These are phyloP conservation scores for Entoloma clypeatum DNA, from an alignment of 1,284 basidiomycete species.

Conservation along the genomic window DNA sequence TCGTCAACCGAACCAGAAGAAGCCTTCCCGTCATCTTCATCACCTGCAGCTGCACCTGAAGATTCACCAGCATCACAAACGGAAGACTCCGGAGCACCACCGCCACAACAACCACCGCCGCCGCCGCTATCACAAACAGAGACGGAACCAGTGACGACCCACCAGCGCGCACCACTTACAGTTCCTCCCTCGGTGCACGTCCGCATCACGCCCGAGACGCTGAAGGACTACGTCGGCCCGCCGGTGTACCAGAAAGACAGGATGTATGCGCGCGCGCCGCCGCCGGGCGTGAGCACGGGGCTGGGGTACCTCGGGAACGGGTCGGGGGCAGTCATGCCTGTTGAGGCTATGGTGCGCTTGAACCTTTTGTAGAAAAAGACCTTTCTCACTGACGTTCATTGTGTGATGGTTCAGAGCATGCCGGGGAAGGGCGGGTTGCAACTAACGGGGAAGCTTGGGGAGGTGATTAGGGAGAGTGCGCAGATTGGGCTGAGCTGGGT, in stretches of 20 bases:
- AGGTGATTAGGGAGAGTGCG: conserved; percentile 95
- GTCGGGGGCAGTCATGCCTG: conserved; percentile 94
- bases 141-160: conserved; percentile 57
- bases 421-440: conserved; percentile 88
- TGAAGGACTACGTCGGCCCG: conserved; percentile 97
- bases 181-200: conserved; percentile 83
- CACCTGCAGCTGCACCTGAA: conserved; percentile 4
- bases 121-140: conserved; percentile 15
- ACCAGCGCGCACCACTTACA: conserved; percentile 74
- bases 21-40: conserved; percentile 12
- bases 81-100: not conserved
- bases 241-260: conserved; percentile 95
- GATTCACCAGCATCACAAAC: not conserved
- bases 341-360: conserved; percentile 79
- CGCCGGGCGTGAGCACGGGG: conserved; percentile 91
- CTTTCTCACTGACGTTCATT: conserved; percentile 4
- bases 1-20: conserved; percentile 7
- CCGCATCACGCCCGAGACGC: conserved; percentile 78
- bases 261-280: conserved; percentile 79
- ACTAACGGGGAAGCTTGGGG: conserved; percentile 92
- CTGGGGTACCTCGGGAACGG: conserved; percentile 96
- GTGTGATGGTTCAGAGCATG: conserved; percentile 60
- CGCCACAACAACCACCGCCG: conserved; percentile 4
- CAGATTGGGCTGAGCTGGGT: conserved; percentile 94
- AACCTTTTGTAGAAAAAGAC: not conserved